Base-by-base conservation (phyloP, 2,329 filamentous ascomycete genomes). In the Alternaria sp. region DNA sequence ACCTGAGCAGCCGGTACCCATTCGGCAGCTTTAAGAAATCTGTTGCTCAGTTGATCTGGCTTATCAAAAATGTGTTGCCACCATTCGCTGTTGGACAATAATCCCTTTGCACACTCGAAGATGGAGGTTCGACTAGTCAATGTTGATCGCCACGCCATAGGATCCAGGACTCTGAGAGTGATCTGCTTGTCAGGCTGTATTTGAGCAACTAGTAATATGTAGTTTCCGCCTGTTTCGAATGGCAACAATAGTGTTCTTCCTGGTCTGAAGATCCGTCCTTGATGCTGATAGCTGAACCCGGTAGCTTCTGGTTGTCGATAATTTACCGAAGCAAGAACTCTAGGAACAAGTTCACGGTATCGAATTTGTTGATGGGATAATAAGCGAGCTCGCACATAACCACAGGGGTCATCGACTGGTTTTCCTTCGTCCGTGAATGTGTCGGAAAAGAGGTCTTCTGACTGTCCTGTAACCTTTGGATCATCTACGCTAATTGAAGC, bases 321-420 rank as follows among this genome's bases (percentile, higher is more conserved):
- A 10, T 63, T 65, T 23, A 62, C 49, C 2, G 60, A 39, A n/a
- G 49, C 34, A 29, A 63, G 14, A 7, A 67, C 52, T 28, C 56
- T 46, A 8, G 56, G 45, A 10, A 66, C 24, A 2, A 63, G 29
- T 13, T 58, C 39, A 26, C 37, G 21, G 14, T 48, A 33, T 29
- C 37, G 48, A 31, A 23, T 13, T 24, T 33, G 17, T 13, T 37
- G 39, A 14, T 34, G 33, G 4, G 21, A 34, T 17, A 42, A 40
- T 26, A 60, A 34, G 17, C n/a, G 17, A 13, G 6, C 8, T 26
- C 42, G 31, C n/a, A 60, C 1, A n/a, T 58, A 60, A 4, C 5
- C 13, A 9, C 10, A 53, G 24, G 24, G 11, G 10, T 58, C 37
- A 13, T 36, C 31, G 5, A 54, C 54, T 4, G 29, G 21, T 39